A percentile compares a stretch with the other conserved stretches of the same genome.
Evolutionary conservation across 164 flowering plant species (phyloP).

Genomic region (Vitis rupestris): DNA sequence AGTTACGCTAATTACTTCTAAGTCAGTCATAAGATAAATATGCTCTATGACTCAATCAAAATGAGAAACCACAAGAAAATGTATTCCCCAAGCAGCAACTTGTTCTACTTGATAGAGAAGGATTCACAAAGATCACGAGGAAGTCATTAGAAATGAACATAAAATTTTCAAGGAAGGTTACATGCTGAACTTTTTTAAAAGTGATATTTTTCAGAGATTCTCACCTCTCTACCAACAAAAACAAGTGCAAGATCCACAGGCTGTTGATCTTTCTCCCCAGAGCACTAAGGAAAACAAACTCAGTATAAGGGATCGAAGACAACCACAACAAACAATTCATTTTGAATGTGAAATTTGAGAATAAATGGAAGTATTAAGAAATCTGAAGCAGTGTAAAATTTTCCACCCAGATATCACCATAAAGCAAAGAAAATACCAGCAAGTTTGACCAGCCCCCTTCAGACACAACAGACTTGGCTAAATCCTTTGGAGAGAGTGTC

Average conservation of each 20-base stretch:
- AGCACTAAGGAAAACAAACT: too few relatives aligned
- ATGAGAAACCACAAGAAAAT: not conserved
- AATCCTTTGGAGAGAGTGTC: too few relatives aligned
- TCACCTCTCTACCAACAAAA: slow-evolving; percentile 79
- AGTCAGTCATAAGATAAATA: not conserved
- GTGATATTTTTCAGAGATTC: not conserved
- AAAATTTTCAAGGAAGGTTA: not conserved
- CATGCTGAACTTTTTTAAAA: not conserved
- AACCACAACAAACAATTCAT: too few relatives aligned
- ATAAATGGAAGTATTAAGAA: too few relatives aligned
- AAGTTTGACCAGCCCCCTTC: slow-evolving; percentile 78
- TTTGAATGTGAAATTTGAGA: too few relatives aligned
- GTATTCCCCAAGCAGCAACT: not conserved
- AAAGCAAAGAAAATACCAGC: slow-evolving; percentile 49
- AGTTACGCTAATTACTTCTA: too few relatives aligned
- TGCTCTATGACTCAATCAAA: not conserved
- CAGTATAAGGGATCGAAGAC: too few relatives aligned
- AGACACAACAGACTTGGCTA: slow-evolving; percentile 61
- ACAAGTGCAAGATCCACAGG: slow-evolving; percentile 68
- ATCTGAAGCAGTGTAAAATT: not conserved
- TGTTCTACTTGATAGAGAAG: not conserved
- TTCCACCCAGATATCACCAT: not conserved
- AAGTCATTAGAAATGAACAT: not conserved
- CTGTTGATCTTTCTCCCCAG: slow-evolving; percentile 31
- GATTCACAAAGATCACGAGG: not conserved